Base-by-base conservation (phyloP, 2,329 filamentous ascomycete species). In the Xylariales sp. region DNA sequence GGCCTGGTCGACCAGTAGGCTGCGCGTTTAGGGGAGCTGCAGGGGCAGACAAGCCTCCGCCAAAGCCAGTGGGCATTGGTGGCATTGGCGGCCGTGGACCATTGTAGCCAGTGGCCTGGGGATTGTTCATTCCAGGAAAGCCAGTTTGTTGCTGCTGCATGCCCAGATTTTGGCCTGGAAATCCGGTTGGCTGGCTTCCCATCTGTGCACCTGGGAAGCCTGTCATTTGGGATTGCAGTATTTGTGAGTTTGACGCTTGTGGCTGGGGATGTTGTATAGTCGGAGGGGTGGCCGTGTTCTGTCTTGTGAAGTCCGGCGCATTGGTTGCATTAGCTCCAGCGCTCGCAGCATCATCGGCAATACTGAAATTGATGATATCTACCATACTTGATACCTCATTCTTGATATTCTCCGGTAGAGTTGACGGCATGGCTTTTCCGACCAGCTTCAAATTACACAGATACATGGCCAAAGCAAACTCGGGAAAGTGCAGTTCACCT, bases 321-420 rank as follows among this genome's bases (percentile, higher is more conserved):
- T 87, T 90, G 46, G 71, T 78, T 40, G 71, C 31, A 10, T 15
- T 71, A 3, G 65, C 54, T 20, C 70, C 66, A n/a, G 74, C 63
- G 15, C 75, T 65, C 29, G 68, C 70, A 28, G 69, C 70, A 20
- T 91, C 84, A 50, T 98, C 93, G 1, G 80, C 81, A 18, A 96
- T 78, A 52, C 84, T 88, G 61, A 98, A 98, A 45, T 89, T 95
- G 59, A 98, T 98, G 43, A 98, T 98, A 59, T 98, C 93, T 29
- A 98, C 93, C 90, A 98, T 97, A 65, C 93, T 95, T 3, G 91
- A 97, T 14, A 98, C 93, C 63, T 98, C 93, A 56, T 98, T 98
- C 69, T 82, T 86, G 50, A 98, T 83, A 45, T 80, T 84, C 22
- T 96, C 89, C 0, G 93, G 93, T 8, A 98, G 73, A 5, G 60